These are phyloP conservation scores for Rhizomucor pusillus DNA, from an alignment of 371 early-diverging fungal genomes.

Conservation along the genomic window DNA sequence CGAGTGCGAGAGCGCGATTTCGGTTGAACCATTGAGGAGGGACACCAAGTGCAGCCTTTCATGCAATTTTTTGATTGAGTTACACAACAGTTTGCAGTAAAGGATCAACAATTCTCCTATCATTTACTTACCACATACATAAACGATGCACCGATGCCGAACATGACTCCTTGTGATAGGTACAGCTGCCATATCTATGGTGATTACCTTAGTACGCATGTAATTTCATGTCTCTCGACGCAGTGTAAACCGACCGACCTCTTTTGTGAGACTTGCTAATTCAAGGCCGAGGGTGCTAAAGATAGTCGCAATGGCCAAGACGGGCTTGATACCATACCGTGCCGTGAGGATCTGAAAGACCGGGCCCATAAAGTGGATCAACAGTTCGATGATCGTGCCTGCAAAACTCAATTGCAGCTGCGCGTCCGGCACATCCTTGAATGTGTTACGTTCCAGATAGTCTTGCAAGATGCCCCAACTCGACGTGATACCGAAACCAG, in stretches of 20 bases:
- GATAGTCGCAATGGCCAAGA: conserved; percentile 22
- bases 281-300: conserved; percentile 21
- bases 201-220: background rate
- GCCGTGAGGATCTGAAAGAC: conserved; percentile 20
- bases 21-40: conserved; percentile 67
- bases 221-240: background rate
- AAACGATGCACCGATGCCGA: background rate
- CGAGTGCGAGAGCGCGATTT: conserved; percentile 62
- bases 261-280: conserved; percentile 30
- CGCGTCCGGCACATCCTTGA: conserved; percentile 1
- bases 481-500: conserved; percentile 46
- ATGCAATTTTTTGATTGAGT: background rate
- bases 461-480: conserved; percentile 27
- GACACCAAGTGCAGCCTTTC: conserved; percentile 25
- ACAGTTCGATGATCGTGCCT: conserved; percentile 22
- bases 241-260: conserved; percentile 11
- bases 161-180: conserved; percentile 47
- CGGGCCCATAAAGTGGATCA: conserved; percentile 25
- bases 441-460: conserved; percentile 9
- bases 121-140: conserved; percentile 1
- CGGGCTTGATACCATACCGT: conserved; percentile 18
- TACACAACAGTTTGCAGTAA: background rate
- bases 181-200: conserved; percentile 51
- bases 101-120: too few relatives aligned
- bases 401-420: conserved; percentile 18